Base-by-base conservation (phyloP, 805 yeast genomes). In the Lachancea sp. region DNA sequence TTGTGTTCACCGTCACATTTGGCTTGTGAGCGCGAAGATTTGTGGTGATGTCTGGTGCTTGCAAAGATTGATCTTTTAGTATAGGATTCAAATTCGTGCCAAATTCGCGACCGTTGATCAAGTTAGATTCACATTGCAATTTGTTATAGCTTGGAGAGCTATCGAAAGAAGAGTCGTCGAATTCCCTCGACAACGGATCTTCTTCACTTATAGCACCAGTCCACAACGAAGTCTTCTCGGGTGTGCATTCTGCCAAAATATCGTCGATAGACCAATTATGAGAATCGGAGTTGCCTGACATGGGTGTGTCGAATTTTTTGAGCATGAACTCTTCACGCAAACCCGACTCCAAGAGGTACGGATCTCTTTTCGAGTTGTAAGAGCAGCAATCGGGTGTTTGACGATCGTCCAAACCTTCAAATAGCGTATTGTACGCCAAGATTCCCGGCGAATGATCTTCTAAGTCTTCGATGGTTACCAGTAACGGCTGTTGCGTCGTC, bases 221-320 rank as follows among this genome's bases (percentile, higher is more conserved):
- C 46, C 41, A 43, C 26, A 43, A 27, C 13, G 46, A 36, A 4
- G 42, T 17, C 18, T 36, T 38, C 27, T 43, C 46, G 13, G 46
- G 46, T 3, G 38, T 37, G 16, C 38, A 43, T 25, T 37, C 42
- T 3, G 45, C 45, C 39, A 41, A 16, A 17, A 41, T 41, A 20
- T 41, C 45, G 19, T 41, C 45, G 18, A 41, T 30, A 10, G 45
- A 41, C 45, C 45, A 41, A n/a, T 27, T 26, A 15, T 27, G 34
- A n/a, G 45, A 25, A 4, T 41, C 45, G 2, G 32, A 17, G 17
- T n/a, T 18, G 16, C 15, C 16, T n/a, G 39, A 11, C 38, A 36
- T 34, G 30, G 34, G 8, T 12, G 35, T 20, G 7, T 41, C 39
- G 27, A 41, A 41, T 27, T 36, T 41, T 17, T 27, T 25, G 19